Percentiles rank a stretch among this genome's conserved stretches.
Conservation (phyloP, 345 rosid genomes). For the Reutealis trisperma region DNA sequence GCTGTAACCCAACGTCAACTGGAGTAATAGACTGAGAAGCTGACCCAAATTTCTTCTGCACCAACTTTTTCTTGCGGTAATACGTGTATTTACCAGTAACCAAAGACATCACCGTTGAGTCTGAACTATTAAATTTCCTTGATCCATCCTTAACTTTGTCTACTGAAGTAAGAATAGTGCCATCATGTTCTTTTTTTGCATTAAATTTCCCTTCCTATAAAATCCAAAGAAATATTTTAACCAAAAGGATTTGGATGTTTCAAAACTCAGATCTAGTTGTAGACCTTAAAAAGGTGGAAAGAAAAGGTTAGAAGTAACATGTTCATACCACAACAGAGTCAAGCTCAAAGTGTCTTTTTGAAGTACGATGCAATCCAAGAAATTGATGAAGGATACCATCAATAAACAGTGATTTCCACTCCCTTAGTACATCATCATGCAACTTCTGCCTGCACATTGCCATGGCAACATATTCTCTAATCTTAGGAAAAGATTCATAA, state of each 20-base stretch:
- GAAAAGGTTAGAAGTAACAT: background rate
- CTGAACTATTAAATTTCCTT: conserved; percentile 25
- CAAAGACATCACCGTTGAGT: conserved; percentile 24
- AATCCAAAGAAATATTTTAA: conserved; percentile 2
- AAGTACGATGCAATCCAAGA: conserved; percentile 36
- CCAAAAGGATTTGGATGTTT: background rate
- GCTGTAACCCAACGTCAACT: conserved; percentile 24
- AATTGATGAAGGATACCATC: conserved; percentile 43
- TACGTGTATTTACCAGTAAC: conserved; percentile 50
- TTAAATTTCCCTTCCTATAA: conserved; percentile 36
- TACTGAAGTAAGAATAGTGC: conserved; percentile 2
- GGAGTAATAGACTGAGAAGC: conserved; percentile 32
- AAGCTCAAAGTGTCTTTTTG: conserved; percentile 23
- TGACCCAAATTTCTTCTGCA: conserved; percentile 41
- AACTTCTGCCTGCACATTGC: conserved; percentile 84
- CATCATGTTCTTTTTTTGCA: conserved; percentile 17
- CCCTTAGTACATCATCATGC: conserved; percentile 62
- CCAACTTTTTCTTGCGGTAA: conserved; percentile 51
- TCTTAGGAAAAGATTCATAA: conserved; percentile 42
- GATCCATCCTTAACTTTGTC: conserved; percentile 26
- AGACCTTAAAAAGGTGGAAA: background rate
- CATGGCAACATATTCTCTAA: conserved; percentile 56
- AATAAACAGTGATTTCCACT: conserved; percentile 56
- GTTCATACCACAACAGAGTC: conserved; percentile 30
- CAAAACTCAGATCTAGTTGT: background rate